Evolutionary conservation across 495 filamentous ascomycete genomes (phyloP), one percentile per base, ranked within the genome.

Genomic region (Chaetomium tenue): DNA sequence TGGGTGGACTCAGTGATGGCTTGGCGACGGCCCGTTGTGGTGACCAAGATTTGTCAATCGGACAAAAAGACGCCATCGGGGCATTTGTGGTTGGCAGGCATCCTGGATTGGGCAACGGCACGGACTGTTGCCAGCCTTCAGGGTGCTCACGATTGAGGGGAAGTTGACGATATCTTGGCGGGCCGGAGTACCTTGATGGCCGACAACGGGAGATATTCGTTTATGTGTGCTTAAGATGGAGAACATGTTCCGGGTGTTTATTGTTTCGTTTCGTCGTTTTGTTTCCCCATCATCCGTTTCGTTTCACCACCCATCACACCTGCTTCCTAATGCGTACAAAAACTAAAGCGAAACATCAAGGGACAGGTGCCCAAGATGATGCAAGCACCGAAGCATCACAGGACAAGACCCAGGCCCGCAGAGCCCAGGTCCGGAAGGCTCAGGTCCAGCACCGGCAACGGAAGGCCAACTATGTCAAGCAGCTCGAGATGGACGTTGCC

Each of bases 401-500:
- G 56, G 69, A 72, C 23, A 78, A 78, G 60, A 70, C 77, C 47
- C 72, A 79, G 63, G 67, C 72, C 13, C 73, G 81, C 6, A 73
- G 82, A 8, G 75, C 75, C 8, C 82, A 84, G 55, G 82, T 84
- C 54, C 70, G 80, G 25, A 79, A 76, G 60, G 81, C 82, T 2
- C 82, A 84, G 70, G 77, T 76, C 51, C 77, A 81, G 65, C 82
- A 84, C 64, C 79, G 81, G 6, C 78, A 83, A 66, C 76, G 79
- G 33, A 83, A 84, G 67, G 77, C 77, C 25, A 80, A 83, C 71
- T 79, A 83, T 68, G 74, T 81, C 61, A 79, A 78, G 64, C 67
- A 79, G 68, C 76, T 83, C 39, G 82, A 84, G 75, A 70, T 72
- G 66, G 81, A 83, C 58, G 67, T 81, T 2, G 72, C 73, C 20